A percentile compares a stretch with the other conserved stretches of the same genome.
Evolutionary conservation across 805 yeast species (phyloP).

Genomic region (Starmerella riodocensis): DNA sequence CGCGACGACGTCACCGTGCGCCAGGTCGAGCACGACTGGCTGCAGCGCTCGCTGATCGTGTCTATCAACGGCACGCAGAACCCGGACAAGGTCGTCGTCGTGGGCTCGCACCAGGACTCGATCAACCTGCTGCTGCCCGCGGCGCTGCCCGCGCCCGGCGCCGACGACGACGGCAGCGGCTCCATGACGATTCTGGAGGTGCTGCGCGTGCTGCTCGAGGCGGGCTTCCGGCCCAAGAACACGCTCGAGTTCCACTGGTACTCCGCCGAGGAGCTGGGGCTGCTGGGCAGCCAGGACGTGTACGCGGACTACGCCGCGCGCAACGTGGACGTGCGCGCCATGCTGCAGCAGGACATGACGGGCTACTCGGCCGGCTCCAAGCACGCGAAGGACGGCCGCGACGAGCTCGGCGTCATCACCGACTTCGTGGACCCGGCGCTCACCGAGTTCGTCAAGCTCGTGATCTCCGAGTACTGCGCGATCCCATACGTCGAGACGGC

Average conservation of each 20-base stretch:
- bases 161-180: conserved; percentile 91
- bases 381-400: conserved; percentile 34
- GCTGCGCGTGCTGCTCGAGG: conserved; percentile 43
- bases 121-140: conserved; percentile 60
- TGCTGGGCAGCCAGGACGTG: conserved; percentile 72
- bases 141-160: conserved; percentile 71
- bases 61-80: conserved; percentile 33
- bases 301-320: conserved; percentile 40
- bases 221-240: conserved; percentile 44
- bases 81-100: conserved; percentile 43
- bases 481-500: conserved; percentile 61
- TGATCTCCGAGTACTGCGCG: conserved; percentile 48
- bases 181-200: conserved; percentile 67
- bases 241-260: conserved; percentile 88
- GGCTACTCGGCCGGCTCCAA: conserved; percentile 46
- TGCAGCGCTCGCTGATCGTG: conserved; percentile 63
- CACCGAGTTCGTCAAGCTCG: conserved; percentile 45
- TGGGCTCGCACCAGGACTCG: conserved; percentile 87
- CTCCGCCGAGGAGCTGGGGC: conserved; percentile 89
- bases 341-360: conserved; percentile 94
- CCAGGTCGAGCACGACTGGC: conserved; percentile 58
- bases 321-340: conserved; percentile 50
- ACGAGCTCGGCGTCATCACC: conserved; percentile 64
- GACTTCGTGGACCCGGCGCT: conserved; percentile 50
- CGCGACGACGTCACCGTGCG: conserved; percentile 33